phyloP scores from a whole-genome alignment of 495 filamentous ascomycete species.

The Aspergillus taichungensis region DNA sequence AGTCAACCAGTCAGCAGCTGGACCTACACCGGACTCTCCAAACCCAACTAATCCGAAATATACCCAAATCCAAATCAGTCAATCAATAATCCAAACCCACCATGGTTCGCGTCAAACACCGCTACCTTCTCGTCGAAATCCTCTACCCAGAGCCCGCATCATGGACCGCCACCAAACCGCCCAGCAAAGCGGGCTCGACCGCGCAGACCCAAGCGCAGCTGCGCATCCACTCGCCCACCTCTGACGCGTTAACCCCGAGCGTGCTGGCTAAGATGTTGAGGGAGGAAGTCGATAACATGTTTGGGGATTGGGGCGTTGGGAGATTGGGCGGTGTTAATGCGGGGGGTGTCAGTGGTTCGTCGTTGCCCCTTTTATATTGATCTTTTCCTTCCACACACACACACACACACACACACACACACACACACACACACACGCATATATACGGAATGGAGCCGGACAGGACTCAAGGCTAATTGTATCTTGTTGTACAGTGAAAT shows the following conservation, averaged over 20 bases:
- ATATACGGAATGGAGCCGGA: not conserved
- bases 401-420: conserved; percentile 4
- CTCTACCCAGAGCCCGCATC: conserved; percentile 62
- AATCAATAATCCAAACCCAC: conserved; percentile 3
- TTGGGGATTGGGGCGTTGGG: conserved; percentile 87
- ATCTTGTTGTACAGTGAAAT: conserved; percentile 58
- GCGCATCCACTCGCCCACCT: conserved; percentile 68
- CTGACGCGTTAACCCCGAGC: conserved; percentile 52
- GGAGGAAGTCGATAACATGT: conserved; percentile 58
- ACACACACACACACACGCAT: conserved; percentile 3
- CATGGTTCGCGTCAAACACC: conserved; percentile 95
- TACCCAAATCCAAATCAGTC: conserved; percentile 2
- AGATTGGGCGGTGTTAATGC: conserved; percentile 43
- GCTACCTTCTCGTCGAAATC: conserved; percentile 87
- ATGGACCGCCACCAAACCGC: conserved; percentile 13
- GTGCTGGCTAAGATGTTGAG: conserved; percentile 59
- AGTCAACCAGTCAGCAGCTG: not conserved
- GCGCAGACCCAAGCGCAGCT: conserved; percentile 32
- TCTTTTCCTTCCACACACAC: conserved; percentile 2
- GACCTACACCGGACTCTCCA: not conserved
- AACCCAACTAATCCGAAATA: not conserved
- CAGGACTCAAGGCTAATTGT: no score
- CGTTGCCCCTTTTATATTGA: not conserved
- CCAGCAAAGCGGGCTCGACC: conserved; percentile 1
- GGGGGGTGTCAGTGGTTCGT: conserved; percentile 54